These are phyloP conservation scores for Viola odorata DNA, from an alignment of 345 rosid genomes.

Conservation along the genomic window DNA sequence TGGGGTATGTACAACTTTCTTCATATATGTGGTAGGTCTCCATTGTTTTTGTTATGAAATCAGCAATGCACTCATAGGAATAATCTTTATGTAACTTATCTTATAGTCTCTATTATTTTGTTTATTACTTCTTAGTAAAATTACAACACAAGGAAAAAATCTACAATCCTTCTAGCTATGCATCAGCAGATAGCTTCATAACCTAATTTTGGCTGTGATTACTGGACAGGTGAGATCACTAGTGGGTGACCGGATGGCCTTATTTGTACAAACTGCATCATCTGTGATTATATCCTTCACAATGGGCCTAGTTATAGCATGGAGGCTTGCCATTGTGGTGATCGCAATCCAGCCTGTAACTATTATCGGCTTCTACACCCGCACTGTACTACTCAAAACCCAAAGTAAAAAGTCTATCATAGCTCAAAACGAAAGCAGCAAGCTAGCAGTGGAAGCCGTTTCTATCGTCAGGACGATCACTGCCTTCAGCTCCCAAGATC, in stretches of 20 bases:
- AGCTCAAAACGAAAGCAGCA: constrained; percentile 24
- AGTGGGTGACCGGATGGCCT: constrained; percentile 26
- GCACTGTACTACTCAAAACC: constrained; percentile 18
- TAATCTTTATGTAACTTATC: too few relatives aligned
- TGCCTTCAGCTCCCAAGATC: constrained; percentile 37
- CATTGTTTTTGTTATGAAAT: too few relatives aligned
- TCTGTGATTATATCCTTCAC: constrained; percentile 36
- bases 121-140: too few relatives aligned
- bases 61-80: too few relatives aligned
- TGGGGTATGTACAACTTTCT: constrained; percentile 19
- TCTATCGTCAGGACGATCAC: constrained; percentile 36
- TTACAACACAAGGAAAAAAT: too few relatives aligned
- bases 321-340: constrained; percentile 44
- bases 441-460: constrained; percentile 28
- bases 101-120: too few relatives aligned
- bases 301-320: constrained; percentile 44
- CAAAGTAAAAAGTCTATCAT: constrained; percentile 19
- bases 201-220: too few relatives aligned
- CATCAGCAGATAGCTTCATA: too few relatives aligned
- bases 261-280: constrained; percentile 34
- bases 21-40: too few relatives aligned
- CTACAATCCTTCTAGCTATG: too few relatives aligned
- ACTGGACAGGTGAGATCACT: constrained; percentile 19
- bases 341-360: constrained; percentile 40
- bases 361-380: constrained; percentile 24